phyloP scores from a whole-genome alignment of 495 filamentous ascomycete species.

The Penicillium tannophilum region DNA sequence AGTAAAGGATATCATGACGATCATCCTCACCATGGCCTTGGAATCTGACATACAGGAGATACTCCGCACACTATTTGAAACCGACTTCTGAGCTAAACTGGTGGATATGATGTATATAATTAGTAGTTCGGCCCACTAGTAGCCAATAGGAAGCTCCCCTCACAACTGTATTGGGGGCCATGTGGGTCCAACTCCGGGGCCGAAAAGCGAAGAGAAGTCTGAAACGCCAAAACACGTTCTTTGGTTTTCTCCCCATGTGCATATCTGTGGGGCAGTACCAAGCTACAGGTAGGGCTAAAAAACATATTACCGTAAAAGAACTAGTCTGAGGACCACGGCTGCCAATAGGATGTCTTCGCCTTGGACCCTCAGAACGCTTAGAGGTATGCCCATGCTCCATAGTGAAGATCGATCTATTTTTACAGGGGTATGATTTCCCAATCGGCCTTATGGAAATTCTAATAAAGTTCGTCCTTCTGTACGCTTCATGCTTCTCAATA shows the following conservation, averaged over 20 bases:
- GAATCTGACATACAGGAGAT: background rate
- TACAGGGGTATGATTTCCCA: background rate
- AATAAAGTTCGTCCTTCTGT: background rate
- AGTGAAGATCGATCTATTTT: conserved; percentile 1
- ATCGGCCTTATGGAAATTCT: background rate
- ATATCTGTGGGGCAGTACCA: background rate
- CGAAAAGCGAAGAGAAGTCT: background rate
- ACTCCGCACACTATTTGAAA: background rate
- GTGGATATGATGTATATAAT: background rate
- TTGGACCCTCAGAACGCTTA: conserved; percentile 1
- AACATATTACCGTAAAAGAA: background rate
- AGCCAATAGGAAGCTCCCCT: background rate
- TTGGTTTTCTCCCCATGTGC: background rate
- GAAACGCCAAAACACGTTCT: background rate
- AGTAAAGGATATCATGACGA: background rate
- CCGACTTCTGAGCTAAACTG: background rate
- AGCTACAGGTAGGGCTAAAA: background rate
- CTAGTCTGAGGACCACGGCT: background rate
- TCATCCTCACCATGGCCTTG: background rate
- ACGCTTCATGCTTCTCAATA: background rate
- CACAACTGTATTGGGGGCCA: background rate
- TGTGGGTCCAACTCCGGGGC: background rate
- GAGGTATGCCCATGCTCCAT: background rate
- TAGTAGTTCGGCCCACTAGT: background rate
- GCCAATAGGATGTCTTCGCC: background rate